Evolutionary conservation across 208 protist species (phyloP).

Genomic region (Zelonia costaricensis): DNA sequence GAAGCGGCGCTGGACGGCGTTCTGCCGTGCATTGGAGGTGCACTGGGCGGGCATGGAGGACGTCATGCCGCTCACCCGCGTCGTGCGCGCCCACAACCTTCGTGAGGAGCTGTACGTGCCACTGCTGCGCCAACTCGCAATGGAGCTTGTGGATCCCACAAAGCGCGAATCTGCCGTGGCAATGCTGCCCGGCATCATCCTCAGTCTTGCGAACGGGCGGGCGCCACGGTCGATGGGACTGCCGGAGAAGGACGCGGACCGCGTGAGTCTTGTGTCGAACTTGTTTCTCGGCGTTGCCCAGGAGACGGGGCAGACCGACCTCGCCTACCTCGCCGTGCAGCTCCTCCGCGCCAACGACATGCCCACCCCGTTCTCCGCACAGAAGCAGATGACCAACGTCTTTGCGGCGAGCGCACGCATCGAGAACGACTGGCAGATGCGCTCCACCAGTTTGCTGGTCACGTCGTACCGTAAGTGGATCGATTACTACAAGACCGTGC

Average conservation of each 20-base stretch:
- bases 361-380: constrained; percentile 61
- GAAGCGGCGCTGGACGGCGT: constrained; percentile 26
- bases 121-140: constrained; percentile 71
- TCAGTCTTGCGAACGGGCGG: constrained; percentile 79
- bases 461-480: constrained; percentile 64
- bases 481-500: constrained; percentile 64
- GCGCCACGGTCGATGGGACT: constrained; percentile 59
- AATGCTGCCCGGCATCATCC: constrained; percentile 68
- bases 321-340: constrained; percentile 82
- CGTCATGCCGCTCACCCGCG: constrained; percentile 66
- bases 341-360: constrained; percentile 84
- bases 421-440: constrained; percentile 82
- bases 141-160: constrained; percentile 64
- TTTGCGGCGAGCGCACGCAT: constrained; percentile 77
- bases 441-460: constrained; percentile 59
- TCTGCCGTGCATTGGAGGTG: constrained; percentile 37
- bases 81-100: constrained; percentile 51
- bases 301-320: constrained; percentile 80
- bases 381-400: constrained; percentile 88
- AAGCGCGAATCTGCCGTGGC: constrained; percentile 45
- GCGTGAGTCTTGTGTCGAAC: constrained; percentile 51
- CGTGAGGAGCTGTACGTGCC: constrained; percentile 65
- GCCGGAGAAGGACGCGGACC: constrained; percentile 44
- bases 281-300: constrained; percentile 72
- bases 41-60: constrained; percentile 53